Base-by-base conservation (phyloP, 208 protist genomes). In the Baffinella frigidus region DNA sequence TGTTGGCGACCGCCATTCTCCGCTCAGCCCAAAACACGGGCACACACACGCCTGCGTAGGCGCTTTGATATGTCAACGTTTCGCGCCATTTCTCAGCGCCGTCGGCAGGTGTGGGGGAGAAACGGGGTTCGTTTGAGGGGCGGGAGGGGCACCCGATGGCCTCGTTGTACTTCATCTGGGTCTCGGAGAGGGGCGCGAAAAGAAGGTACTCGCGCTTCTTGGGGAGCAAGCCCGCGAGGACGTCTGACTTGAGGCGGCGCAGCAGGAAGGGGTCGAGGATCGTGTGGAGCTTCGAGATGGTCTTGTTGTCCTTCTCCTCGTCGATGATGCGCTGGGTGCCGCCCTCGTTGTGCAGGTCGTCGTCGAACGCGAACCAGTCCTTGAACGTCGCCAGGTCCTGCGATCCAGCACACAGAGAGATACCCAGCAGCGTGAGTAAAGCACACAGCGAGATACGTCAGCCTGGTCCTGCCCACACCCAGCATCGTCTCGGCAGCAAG, bases 231-330 rank as follows among this genome's bases (percentile, higher is more conserved):
- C 33, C 14, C 48, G 17, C 10, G 11, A 87, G 50, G 27, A 87
- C 77, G 77, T 87, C 77, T 33, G 77, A 61, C 77, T 87, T 87
- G 50, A 90, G 56, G 27, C 92, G 92, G 5, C 81, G 77, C 50
- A 92, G 83, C 33, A 92, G 68, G 83, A 92, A 93, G 24, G 92
- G 92, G 33, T 56, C 68, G 27, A 81, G 87, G 44, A 87, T 87
- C 7, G 77, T 67, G 50, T 87, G 77, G 27, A 87, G 77, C n/a
- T 87, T 87, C 4, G 77, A 87, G 36, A 87, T 67, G 30, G 77
- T 87, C 77, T 87, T 87, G 77, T 87, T 71, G 27, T 61, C 0
- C 30, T 43, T 61, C 77, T 87, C 77, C 30, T 87, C 77, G 30
- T 87, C 77, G 14, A 87, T 41, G 11, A 87, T 87, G 30, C 44